Conservation (phyloP, 2,329 filamentous ascomycete species). For the Dothideomycetes sp. region DNA sequence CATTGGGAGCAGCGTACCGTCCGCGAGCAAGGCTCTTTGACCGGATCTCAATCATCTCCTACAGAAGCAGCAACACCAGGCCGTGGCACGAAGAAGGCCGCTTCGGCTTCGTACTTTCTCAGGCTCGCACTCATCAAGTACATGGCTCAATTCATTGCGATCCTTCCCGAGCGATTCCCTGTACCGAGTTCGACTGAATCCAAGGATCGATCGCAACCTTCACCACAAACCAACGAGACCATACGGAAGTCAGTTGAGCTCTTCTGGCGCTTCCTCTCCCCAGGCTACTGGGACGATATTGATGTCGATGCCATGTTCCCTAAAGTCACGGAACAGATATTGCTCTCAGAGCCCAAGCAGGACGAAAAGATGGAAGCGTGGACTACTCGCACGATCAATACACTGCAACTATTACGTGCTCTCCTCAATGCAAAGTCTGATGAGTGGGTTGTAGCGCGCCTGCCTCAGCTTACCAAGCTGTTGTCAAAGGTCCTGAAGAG, state of each 20-base stretch:
- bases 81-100: conserved; percentile 18
- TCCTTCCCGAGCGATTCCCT: conserved; percentile 74
- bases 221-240: conserved; percentile 53
- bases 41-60: conserved; percentile 16
- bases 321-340: conserved; percentile 76
- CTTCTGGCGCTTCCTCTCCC: conserved; percentile 73
- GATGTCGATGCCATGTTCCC: conserved; percentile 77
- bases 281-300: conserved; percentile 82
- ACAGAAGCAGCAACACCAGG: conserved; percentile 9
- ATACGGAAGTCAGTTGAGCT: conserved; percentile 76
- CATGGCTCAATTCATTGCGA: conserved; percentile 87
- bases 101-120: conserved; percentile 36
- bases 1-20: conserved; percentile 83
- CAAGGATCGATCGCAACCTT: conserved; percentile 39
- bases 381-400: conserved; percentile 81
- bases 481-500: conserved; percentile 81
- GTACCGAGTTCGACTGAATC: conserved; percentile 54
- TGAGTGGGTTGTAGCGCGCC: conserved; percentile 77
- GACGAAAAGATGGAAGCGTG: conserved; percentile 55
- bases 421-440: conserved; percentile 79
- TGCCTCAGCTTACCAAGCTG: conserved; percentile 71
- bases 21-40: conserved; percentile 40
- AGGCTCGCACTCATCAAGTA: conserved; percentile 85
- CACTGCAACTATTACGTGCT: conserved; percentile 81
- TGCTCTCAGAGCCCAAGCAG: conserved; percentile 57